These are phyloP conservation scores for Serendipita sp. DNA, from an alignment of 768 basidiomycete species.

Conservation along the genomic window DNA sequence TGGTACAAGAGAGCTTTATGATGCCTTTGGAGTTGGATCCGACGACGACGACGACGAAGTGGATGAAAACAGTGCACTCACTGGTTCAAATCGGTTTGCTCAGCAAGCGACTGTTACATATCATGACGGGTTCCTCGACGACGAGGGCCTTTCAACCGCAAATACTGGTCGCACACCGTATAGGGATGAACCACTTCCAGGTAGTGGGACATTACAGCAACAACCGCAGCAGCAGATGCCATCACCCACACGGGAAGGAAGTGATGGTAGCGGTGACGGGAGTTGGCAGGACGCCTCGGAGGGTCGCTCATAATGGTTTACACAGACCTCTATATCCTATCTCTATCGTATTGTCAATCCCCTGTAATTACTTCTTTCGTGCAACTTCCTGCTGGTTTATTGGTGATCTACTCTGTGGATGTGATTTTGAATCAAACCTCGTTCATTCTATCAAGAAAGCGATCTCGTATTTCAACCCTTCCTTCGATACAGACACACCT, in stretches of 20 bases:
- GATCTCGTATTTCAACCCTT: background rate
- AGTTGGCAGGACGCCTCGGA: background rate
- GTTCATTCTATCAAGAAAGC: too few relatives aligned
- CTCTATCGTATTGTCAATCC: too few relatives aligned
- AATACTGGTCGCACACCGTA: background rate
- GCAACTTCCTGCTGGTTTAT: background rate
- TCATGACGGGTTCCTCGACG: background rate
- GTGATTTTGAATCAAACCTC: background rate
- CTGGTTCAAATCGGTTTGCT: background rate
- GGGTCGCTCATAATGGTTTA: background rate
- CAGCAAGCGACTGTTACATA: background rate
- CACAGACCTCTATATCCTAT: background rate
- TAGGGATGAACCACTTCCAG: background rate
- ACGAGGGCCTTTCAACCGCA: background rate
- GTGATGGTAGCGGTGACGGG: background rate
- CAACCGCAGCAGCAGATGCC: background rate
- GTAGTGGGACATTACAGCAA: background rate
- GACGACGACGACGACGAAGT: slow-evolving; percentile 43
- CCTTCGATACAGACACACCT: background rate
- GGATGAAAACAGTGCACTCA: slow-evolving; percentile 25
- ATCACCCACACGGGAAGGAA: background rate
- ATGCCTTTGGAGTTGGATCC: slow-evolving; percentile 85
- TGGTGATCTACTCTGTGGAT: background rate
- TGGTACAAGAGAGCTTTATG: slow-evolving; percentile 81
- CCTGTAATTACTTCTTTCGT: background rate